phyloP scores from a whole-genome alignment of 495 filamentous ascomycete species.

The Aeminium ludgeri region DNA sequence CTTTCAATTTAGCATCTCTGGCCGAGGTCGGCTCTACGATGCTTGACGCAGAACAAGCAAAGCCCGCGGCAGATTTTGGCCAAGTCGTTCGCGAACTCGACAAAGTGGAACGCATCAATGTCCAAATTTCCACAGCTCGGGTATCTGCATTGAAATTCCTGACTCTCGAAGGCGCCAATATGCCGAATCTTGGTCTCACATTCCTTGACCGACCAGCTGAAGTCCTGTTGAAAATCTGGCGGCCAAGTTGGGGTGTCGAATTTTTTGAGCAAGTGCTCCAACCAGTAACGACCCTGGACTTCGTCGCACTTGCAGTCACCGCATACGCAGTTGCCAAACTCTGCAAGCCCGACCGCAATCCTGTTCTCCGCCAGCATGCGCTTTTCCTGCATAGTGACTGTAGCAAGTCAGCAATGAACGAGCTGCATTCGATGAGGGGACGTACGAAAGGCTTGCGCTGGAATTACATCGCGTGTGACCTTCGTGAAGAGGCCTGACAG shows the following conservation, averaged over 20 bases:
- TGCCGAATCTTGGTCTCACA: background rate
- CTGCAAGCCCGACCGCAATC: too few relatives aligned
- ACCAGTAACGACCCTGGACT: too few relatives aligned
- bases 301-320: too few relatives aligned
- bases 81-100: background rate
- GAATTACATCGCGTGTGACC: background rate
- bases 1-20: too few relatives aligned
- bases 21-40: too few relatives aligned
- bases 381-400: background rate
- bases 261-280: too few relatives aligned
- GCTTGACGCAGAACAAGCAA: background rate
- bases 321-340: too few relatives aligned
- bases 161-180: too few relatives aligned
- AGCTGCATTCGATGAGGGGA: background rate
- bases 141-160: background rate
- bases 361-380: background rate
- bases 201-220: too few relatives aligned
- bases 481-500: background rate
- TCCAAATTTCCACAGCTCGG: background rate
- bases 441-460: background rate
- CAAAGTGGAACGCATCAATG: background rate
- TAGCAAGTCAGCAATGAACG: background rate
- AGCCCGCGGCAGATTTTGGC: background rate
- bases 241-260: too few relatives aligned
- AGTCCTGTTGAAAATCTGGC: too few relatives aligned